Evolutionary conservation across 305 asterid genomes (phyloP), one percentile per base, ranked within the genome.

Genomic region (Nicotiana rustica): DNA sequence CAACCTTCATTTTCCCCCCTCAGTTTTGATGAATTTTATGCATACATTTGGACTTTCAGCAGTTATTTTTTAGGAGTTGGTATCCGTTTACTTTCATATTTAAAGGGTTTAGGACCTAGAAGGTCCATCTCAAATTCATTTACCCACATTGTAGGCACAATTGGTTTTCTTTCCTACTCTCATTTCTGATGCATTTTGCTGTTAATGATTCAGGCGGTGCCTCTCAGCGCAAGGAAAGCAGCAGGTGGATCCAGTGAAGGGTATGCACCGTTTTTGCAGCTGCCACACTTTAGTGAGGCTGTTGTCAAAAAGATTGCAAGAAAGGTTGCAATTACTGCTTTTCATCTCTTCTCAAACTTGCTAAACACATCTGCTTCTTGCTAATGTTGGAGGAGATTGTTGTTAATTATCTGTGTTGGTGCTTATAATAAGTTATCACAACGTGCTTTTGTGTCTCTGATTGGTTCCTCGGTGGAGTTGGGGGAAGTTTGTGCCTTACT

Each of bases 211-310:
- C 91, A 97, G 99, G 99, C 94, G 59, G 99, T 97, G 66, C 99
- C 98, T 83, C 93, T 93, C 82, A 92, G 97, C 85, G 89, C 97
- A 81, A 91, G 99, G 89, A 97, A 95, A 89, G 90, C 96, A 79
- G 86, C 92, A 67, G 97, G 96, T 77, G 97, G 87, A 77, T 93
- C 96, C 69, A 88, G 89, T 31, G 99, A 97, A 87, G 99, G 99
- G 67, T 92, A 92, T 82, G 98, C 97, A 56, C 92, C 99, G 70
- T 97, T 97, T 87, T 93, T 97, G 88, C 99, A 97, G 90, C 92
- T 97, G 86, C 99, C 99, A 64, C 97, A 97, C 91, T 95, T 97
- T 89, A 93, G 93, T 3, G 99, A 97, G 90, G 86, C 97, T 55
- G 90, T 89, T 31, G 89, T 97, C 64, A 96, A 96, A 89, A 95